phyloP scores from a whole-genome alignment of 306 rosid species.

The Arachis hypogaea region DNA sequence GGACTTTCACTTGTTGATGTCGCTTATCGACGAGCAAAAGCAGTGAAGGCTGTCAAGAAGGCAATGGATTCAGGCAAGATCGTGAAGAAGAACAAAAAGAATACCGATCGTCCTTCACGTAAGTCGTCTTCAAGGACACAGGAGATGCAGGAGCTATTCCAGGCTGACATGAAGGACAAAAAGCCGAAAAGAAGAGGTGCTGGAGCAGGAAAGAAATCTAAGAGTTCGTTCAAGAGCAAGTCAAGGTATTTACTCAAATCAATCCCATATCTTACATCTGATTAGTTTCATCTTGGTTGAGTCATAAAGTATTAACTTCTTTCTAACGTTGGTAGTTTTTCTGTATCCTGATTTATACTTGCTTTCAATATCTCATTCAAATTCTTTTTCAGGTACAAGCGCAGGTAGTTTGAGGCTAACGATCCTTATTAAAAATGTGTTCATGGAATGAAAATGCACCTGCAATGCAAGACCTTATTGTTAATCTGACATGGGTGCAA shows the following conservation, averaged over 20 bases:
- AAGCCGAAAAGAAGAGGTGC: constrained; percentile 58
- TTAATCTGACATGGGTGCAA: constrained; percentile 14
- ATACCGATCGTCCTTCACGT: constrained; percentile 48
- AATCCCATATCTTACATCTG: constrained; percentile 5
- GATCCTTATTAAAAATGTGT: constrained; percentile 20
- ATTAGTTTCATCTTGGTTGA: constrained; percentile 14
- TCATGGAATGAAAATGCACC: constrained; percentile 29
- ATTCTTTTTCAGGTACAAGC: constrained; percentile 66
- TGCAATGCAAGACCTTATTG: constrained; percentile 4
- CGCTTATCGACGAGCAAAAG: constrained; percentile 92
- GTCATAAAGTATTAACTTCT: constrained; percentile 7
- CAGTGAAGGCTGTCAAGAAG: constrained; percentile 82
- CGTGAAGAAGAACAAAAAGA: constrained; percentile 56
- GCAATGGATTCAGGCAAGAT: constrained; percentile 86
- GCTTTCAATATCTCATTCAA: constrained; percentile 13
- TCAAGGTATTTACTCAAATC: constrained; percentile 68
- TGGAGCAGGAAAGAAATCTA: constrained; percentile 65
- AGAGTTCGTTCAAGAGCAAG: constrained; percentile 83
- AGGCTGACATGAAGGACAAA: constrained; percentile 80
- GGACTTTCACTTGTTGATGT: constrained; percentile 82
- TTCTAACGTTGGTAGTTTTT: constrained; percentile 13
- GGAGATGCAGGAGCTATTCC: constrained; percentile 87
- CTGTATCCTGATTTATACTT: constrained; percentile 16
- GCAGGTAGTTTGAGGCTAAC: constrained; percentile 47
- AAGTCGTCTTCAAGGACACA: constrained; percentile 73